phyloP scores from a whole-genome alignment of 2,329 filamentous ascomycete species.

The Colletotrichum sp. region DNA sequence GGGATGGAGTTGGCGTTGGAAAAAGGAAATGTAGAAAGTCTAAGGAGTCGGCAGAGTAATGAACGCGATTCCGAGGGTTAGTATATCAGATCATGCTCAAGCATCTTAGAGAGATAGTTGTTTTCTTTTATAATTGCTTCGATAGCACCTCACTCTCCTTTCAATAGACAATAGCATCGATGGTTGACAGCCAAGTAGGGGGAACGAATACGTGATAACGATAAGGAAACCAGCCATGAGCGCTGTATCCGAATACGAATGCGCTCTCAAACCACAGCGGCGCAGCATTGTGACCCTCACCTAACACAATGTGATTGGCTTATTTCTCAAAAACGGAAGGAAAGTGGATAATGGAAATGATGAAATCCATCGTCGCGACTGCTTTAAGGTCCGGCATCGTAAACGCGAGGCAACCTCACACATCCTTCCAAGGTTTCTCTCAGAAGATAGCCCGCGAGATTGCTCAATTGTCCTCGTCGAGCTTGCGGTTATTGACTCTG shows the following conservation, averaged over 20 bases:
- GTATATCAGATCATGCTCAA: neutral
- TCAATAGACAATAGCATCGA: neutral
- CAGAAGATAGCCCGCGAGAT: neutral
- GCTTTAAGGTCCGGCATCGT: neutral
- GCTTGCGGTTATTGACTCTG: neutral
- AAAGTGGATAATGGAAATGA: neutral
- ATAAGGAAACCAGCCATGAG: neutral
- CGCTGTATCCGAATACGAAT: conserved; percentile 11
- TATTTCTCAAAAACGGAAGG: neutral
- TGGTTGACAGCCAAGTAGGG: neutral
- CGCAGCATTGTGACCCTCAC: too few relatives aligned
- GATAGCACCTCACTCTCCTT: neutral
- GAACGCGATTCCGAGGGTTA: neutral
- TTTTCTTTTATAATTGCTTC: neutral
- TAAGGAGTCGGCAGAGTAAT: neutral
- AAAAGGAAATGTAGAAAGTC: neutral
- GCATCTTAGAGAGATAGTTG: neutral
- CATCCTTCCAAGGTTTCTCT: neutral
- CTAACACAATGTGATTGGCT: neutral
- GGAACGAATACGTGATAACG: conserved; percentile 12
- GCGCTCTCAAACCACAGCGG: neutral
- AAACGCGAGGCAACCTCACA: neutral
- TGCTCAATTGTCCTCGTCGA: neutral
- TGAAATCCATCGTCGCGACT: neutral
- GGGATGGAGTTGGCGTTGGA: too few relatives aligned